These are phyloP conservation scores for Trichosanthes truncata DNA, from an alignment of 306 rosid genomes.

Conservation along the genomic window DNA sequence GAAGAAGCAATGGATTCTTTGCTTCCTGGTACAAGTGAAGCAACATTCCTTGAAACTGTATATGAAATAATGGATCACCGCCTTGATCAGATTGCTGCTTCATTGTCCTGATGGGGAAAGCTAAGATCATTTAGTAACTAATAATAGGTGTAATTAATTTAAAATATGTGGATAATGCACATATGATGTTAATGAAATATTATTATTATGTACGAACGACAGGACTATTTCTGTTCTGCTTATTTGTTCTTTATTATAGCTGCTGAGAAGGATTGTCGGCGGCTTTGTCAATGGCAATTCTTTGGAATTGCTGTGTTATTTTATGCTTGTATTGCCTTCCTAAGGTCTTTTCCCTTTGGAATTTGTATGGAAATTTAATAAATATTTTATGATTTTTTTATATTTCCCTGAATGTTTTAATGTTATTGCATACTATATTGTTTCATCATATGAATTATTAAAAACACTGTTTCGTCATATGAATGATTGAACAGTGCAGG, in stretches of 20 bases:
- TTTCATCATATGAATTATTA: neutral
- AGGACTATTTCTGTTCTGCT: neutral
- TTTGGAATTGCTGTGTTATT: neutral
- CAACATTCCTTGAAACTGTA: slow-evolving; percentile 61
- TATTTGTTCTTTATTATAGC: neutral
- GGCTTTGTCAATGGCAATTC: neutral
- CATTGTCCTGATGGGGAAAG: slow-evolving; percentile 20
- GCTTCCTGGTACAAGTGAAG: slow-evolving; percentile 74
- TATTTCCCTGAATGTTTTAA: neutral
- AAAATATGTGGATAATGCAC: slow-evolving; percentile 22
- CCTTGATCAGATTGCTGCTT: slow-evolving; percentile 43
- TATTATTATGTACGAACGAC: neutral
- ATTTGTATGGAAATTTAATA: neutral
- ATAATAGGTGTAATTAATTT: neutral
- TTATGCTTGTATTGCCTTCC: neutral
- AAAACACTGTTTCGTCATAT: neutral
- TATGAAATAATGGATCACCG: slow-evolving; percentile 58
- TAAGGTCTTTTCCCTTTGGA: neutral
- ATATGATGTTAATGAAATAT: slow-evolving; percentile 9
- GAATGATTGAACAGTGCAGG: neutral
- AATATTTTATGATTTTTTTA: neutral
- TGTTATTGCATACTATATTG: neutral
- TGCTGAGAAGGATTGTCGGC: neutral
- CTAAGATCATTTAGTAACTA: slow-evolving; percentile 11
- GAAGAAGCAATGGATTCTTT: slow-evolving; percentile 55